Conservation (phyloP, 2,329 filamentous ascomycete genomes). For the Hymenoscyphus infarciens region DNA sequence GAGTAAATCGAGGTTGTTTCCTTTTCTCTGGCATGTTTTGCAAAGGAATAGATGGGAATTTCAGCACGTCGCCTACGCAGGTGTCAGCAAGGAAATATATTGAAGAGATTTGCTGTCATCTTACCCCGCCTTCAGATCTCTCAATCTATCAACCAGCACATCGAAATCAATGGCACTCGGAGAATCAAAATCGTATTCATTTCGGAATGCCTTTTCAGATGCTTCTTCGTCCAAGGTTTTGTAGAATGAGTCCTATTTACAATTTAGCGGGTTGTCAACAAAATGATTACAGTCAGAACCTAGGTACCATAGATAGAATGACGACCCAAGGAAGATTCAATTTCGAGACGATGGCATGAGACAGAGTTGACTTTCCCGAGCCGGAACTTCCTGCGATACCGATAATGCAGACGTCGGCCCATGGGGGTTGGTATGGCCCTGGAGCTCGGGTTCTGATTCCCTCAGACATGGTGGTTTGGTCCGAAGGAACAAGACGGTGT, state of each 20-base stretch:
- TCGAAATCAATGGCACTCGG: slow-evolving; percentile 96
- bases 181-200: slow-evolving; percentile 95
- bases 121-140: slow-evolving; percentile 88
- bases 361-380: slow-evolving; percentile 89
- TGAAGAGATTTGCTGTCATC: slow-evolving; percentile 3
- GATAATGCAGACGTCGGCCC: slow-evolving; percentile 95
- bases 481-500: not conserved
- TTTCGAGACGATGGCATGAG: slow-evolving; percentile 83
- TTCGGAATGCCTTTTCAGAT: slow-evolving; percentile 75
- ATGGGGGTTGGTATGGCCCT: slow-evolving; percentile 75
- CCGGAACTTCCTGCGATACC: slow-evolving; percentile 93
- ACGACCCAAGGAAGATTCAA: slow-evolving; percentile 97
- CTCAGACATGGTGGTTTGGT: not conserved
- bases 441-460: slow-evolving; percentile 46
- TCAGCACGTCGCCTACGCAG: slow-evolving; percentile 73
- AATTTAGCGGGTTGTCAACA: slow-evolving; percentile 27
- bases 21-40: slow-evolving; percentile 76
- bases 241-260: slow-evolving; percentile 85
- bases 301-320: slow-evolving; percentile 85
- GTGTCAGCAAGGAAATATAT: slow-evolving; percentile 4
- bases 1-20: slow-evolving; percentile 90
- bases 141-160: slow-evolving; percentile 71
- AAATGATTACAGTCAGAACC: not conserved
- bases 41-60: slow-evolving; percentile 92
- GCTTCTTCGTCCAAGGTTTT: slow-evolving; percentile 79